Evolutionary conservation across 192 early-diverging fungal genomes (phyloP).

Genomic region (Coemansia sp.): DNA sequence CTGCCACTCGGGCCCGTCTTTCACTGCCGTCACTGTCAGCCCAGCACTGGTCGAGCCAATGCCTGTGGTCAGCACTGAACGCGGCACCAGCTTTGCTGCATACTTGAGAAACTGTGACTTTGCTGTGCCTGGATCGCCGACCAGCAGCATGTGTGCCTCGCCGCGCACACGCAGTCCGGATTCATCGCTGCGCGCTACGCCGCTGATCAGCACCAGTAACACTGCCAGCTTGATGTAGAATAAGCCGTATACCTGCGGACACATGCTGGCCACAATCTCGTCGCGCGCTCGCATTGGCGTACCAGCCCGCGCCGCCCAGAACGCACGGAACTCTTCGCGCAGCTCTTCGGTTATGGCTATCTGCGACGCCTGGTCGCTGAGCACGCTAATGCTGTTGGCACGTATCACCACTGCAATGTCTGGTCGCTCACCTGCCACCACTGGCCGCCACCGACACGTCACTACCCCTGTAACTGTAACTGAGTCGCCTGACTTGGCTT

Average conservation of each 20-base stretch:
- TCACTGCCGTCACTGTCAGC: conserved; percentile 72
- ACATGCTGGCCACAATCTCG: conserved; percentile 61
- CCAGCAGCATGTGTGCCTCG: conserved; percentile 71
- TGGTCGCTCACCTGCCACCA: conserved; percentile 55
- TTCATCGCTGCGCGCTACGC: conserved; percentile 59
- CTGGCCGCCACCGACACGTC: conserved; percentile 61
- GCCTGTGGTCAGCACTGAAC: conserved; percentile 74
- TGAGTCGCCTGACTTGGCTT: conserved; percentile 77
- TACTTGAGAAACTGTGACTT: conserved; percentile 82
- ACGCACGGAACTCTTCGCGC: conserved; percentile 56
- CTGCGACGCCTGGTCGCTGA: conserved; percentile 84
- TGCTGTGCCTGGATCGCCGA: conserved; percentile 77
- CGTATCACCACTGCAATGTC: conserved; percentile 95
- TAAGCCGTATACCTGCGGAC: conserved; percentile 71
- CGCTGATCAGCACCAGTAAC: conserved; percentile 71
- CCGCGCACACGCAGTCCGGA: conserved; percentile 69
- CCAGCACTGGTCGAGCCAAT: conserved; percentile 78
- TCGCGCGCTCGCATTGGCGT: conserved; percentile 51
- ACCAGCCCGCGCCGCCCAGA: conserved; percentile 56
- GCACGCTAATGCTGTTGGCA: conserved; percentile 92
- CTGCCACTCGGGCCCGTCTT: conserved; percentile 77
- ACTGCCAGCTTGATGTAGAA: conserved; percentile 72
- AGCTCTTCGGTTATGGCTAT: conserved; percentile 67
- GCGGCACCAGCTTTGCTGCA: conserved; percentile 63
- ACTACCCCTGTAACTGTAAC: conserved; percentile 87